Conservation (phyloP, 305 asterid species). For the Solanum hybrid region DNA sequence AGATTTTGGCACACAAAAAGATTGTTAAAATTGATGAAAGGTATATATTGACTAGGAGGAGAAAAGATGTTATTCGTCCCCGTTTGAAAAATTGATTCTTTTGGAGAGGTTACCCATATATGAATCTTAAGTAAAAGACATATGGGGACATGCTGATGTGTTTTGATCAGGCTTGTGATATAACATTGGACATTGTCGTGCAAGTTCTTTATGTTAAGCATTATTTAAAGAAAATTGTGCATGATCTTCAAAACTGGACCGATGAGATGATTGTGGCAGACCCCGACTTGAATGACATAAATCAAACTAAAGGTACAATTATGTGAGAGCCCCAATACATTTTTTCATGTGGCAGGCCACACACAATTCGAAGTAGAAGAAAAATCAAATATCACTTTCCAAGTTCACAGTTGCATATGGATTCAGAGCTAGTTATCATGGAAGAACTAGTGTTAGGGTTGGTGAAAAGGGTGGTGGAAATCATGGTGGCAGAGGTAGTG, state of each 20-base stretch:
- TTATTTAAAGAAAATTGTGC: neutral
- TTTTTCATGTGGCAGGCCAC: neutral
- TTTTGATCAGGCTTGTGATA: neutral
- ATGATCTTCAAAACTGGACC: neutral
- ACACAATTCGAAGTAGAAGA: neutral
- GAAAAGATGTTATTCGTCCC: neutral
- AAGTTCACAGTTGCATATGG: neutral
- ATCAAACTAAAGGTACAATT: neutral
- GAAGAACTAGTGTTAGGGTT: neutral
- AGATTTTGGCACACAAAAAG: neutral
- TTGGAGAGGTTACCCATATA: neutral
- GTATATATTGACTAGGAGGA: neutral
- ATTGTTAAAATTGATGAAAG: too few species aligned
- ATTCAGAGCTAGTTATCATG: neutral
- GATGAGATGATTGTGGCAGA: neutral
- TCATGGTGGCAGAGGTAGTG: neutral
- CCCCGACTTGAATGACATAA: neutral
- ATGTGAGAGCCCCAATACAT: neutral
- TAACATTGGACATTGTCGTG: neutral
- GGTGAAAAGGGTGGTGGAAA: neutral
- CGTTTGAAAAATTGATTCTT: neutral
- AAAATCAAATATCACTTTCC: neutral
- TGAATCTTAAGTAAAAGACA: neutral
- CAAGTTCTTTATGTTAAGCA: neutral
- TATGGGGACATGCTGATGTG: neutral